These are phyloP conservation scores for Hypoxylon crocopeplum DNA, from an alignment of 495 filamentous ascomycete genomes.

Conservation along the genomic window DNA sequence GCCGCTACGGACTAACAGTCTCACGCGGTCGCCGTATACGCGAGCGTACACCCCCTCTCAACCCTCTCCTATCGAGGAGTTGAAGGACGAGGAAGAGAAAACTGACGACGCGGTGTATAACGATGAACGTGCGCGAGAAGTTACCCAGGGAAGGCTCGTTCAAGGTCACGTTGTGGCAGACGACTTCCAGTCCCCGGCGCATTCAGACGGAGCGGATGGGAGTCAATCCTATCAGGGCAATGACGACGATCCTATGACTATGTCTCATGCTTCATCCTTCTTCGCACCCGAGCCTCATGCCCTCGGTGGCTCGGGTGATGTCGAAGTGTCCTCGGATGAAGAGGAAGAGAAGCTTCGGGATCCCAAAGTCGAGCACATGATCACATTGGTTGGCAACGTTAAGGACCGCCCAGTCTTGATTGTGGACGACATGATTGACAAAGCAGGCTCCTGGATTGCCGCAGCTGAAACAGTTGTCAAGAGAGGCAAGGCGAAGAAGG, in stretches of 20 bases:
- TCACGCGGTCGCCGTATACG: conserved; percentile 34
- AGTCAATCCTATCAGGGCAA: conserved; percentile 40
- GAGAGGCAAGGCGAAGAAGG: conserved; percentile 86
- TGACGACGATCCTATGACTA: conserved; percentile 64
- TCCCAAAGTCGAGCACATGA: conserved; percentile 84
- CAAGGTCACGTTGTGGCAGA: conserved; percentile 97
- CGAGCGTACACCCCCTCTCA: conserved; percentile 46
- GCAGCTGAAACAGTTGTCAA: conserved; percentile 98
- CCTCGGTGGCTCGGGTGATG: conserved; percentile 83
- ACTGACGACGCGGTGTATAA: conserved; percentile 70
- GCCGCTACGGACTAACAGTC: conserved; percentile 35
- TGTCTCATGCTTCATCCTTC: conserved; percentile 63
- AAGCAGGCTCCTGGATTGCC: conserved; percentile 94
- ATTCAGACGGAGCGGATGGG: conserved; percentile 61
- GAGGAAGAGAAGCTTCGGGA: conserved; percentile 80
- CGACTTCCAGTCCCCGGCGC: conserved; percentile 78
- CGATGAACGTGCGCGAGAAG: conserved; percentile 85
- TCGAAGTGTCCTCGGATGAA: conserved; percentile 80
- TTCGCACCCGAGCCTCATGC: conserved; percentile 66
- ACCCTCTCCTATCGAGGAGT: conserved; percentile 46
- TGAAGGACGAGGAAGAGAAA: conserved; percentile 54
- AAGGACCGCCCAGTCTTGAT: conserved; percentile 85
- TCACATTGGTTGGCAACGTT: conserved; percentile 95
- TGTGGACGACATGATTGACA: conserved; percentile 99
- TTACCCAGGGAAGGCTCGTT: conserved; percentile 89